Evolutionary conservation across 495 filamentous ascomycete species (phyloP), one percentile per base, ranked within the genome.

Genomic region (Monascus purpureus): DNA sequence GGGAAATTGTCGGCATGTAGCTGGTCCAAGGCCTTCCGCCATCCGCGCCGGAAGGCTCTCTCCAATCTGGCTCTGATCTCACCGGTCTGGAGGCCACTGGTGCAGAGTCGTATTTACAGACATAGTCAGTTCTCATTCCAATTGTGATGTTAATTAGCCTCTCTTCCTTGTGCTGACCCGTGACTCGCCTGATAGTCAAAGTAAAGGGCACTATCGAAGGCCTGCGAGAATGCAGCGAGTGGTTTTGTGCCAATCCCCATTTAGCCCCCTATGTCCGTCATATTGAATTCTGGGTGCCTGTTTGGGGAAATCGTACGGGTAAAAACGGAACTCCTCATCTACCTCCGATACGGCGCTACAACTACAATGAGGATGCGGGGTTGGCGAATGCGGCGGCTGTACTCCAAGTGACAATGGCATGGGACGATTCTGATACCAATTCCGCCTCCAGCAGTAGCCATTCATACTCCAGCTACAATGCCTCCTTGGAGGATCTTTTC

Each of bases 241-340:
- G 72, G 63, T 80, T 84, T 33, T 41, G 52, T 7, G 39, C 46
- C 9, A 63, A 76, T 31, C 59, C 67, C 13, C 71, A 80, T 39
- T 61, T 84, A 3, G 57, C 65, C 18, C 34, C 49, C 2, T 72
- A 80, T 31, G 73, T 82, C 33, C 74, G 75, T 30, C 76, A 82
- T 46, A 63, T 81, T 34, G 77, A 84, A 45, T 61, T 80, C 12
- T 81, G 77, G 72, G 73, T 82, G 29, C 79, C 79, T 4, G 73
- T 81, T 17, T 81, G 77, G 62, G 73, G 76, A 13, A 60, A 63
- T 11, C 56, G 66, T 26, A 55, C 61, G 5, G 45, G 40, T 30
- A 52, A 47, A 22, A 34, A 33, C 15, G 24, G 19, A 11, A 11
- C 35, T 4, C 23, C 42, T 13, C 43, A 43, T 28, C 44, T 42